Evolutionary conservation across 208 protist species (phyloP).

Genomic region (Trypanosoma theileri): DNA sequence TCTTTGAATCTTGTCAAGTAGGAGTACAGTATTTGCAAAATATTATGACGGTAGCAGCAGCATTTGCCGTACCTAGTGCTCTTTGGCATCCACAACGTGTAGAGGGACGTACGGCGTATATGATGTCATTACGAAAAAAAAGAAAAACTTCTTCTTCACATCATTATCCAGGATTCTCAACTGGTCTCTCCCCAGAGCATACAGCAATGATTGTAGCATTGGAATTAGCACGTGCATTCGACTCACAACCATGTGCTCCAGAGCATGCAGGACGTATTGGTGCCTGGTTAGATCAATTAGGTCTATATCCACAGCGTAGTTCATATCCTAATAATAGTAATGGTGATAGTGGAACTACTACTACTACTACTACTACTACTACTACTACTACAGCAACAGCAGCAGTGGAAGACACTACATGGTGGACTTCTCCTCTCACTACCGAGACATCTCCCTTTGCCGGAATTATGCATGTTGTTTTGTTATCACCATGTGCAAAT

Average conservation of each 20-base stretch:
- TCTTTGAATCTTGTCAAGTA: conserved; percentile 63
- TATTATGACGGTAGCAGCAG: conserved; percentile 54
- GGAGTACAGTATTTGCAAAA: conserved; percentile 72
- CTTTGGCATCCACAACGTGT: conserved; percentile 69
- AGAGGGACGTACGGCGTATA: conserved; percentile 35
- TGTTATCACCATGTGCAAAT: conserved; percentile 75
- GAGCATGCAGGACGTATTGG: conserved; percentile 52
- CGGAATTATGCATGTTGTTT: conserved; percentile 39
- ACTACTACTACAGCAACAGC: neutral
- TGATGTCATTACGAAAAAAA: conserved; percentile 38
- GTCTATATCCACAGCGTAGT: conserved; percentile 47
- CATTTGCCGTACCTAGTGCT: conserved; percentile 57
- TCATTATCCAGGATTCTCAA: conserved; percentile 15
- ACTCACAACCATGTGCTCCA: conserved; percentile 45
- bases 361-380: neutral
- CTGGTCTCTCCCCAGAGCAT: conserved; percentile 63
- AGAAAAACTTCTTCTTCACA: conserved; percentile 8
- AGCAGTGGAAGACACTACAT: conserved; percentile 18
- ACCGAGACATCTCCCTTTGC: conserved; percentile 41
- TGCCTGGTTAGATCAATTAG: conserved; percentile 52
- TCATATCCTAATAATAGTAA: conserved; percentile 36
- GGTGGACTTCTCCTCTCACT: conserved; percentile 28
- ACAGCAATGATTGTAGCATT: conserved; percentile 75
- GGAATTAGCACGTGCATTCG: conserved; percentile 62
- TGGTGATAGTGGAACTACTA: conserved; percentile 5